Evolutionary conservation across 148 eudicot genomes (phyloP), one percentile per base, ranked within the genome.

Genomic region (Salicornia ramosissima): DNA sequence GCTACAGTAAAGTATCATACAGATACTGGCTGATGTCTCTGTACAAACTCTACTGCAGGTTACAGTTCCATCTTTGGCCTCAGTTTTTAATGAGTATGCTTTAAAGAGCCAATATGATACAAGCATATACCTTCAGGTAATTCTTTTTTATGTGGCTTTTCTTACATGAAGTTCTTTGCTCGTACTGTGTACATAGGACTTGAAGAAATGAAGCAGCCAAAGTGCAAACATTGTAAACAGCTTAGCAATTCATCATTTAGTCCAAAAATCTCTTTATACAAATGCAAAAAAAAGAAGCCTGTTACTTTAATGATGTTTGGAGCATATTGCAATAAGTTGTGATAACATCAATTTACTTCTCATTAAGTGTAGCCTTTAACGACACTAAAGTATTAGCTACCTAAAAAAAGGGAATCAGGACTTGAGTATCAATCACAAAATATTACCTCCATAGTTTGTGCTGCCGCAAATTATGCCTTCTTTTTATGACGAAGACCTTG

Each of bases 91-190:
- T 74, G 97, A 94, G 76, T 90, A 90, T 77, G 97, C 99, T 77
- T 69, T 90, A 72, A 94, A 94, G 85, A 90, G 96, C 85, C 97
- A 94, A 78, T 88, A 82, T 77, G 96, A 88, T 49, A 94, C 97
- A 18, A 86, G 87, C 89, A 88, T 91, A 68, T 94, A 90, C 81
- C 97, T 87, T 80, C 96, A 86, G 85, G 97, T 89, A 71, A 82
- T 64, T 43, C 8, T 66, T 78, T 36, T 24, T 16, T 30, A 21
- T 33, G 13, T 45, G 25, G 42, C 24, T 22, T 71, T 61, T 28
- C 29, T 25, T 13, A 6, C 15, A 15, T 3, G 21, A 22, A 39
- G 24, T 67, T 62, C 5, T 34, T n/a, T 39, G 36, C 10, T 55
- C 28, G n/a, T 14, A 33, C 1, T 46, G 29, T 29, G 18, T 28